Conservation (phyloP, 2,329 filamentous ascomycete genomes). For the Fusarium nygamai region DNA sequence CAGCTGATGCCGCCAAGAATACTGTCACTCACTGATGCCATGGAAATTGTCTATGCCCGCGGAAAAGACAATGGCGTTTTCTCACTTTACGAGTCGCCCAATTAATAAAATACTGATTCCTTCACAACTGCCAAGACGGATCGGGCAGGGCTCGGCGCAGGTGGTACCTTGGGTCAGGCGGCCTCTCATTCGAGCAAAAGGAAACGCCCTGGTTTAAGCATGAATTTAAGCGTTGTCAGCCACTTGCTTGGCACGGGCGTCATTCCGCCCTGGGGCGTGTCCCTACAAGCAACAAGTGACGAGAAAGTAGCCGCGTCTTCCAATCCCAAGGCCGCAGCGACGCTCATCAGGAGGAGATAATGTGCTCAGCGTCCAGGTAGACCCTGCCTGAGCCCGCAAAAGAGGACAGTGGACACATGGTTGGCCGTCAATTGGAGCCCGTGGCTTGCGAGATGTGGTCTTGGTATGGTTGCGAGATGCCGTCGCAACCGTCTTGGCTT, state of each 20-base stretch:
- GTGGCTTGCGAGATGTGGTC: slow-evolving; percentile 43
- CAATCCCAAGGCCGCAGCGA: slow-evolving; percentile 25
- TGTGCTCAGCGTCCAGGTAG: slow-evolving; percentile 4
- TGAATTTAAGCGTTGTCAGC: slow-evolving; percentile 62
- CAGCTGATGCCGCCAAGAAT: not conserved
- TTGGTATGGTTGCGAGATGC: slow-evolving; percentile 49
- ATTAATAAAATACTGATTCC: slow-evolving; percentile 14
- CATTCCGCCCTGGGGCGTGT: slow-evolving; percentile 39
- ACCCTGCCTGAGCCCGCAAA: slow-evolving; percentile 20
- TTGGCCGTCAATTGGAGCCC: slow-evolving; percentile 33
- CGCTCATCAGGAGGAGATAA: not conserved
- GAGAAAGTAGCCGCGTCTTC: not conserved
- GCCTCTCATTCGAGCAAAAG: slow-evolving; percentile 31
- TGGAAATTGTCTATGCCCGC: not conserved
- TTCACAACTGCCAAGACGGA: slow-evolving; percentile 30
- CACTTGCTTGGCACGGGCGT: slow-evolving; percentile 54
- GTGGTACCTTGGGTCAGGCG: slow-evolving; percentile 35
- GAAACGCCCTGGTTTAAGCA: slow-evolving; percentile 55
- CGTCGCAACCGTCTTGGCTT: slow-evolving; percentile 53
- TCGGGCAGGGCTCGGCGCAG: slow-evolving; percentile 26
- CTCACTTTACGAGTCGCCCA: slow-evolving; percentile 8
- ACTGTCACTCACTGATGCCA: not conserved
- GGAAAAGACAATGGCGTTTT: slow-evolving; percentile 10
- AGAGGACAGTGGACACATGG: slow-evolving; percentile 32
- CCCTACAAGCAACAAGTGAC: not conserved